Conservation (phyloP, 371 early-diverging fungal species). For the Paraphysoderma sedebokerense region DNA sequence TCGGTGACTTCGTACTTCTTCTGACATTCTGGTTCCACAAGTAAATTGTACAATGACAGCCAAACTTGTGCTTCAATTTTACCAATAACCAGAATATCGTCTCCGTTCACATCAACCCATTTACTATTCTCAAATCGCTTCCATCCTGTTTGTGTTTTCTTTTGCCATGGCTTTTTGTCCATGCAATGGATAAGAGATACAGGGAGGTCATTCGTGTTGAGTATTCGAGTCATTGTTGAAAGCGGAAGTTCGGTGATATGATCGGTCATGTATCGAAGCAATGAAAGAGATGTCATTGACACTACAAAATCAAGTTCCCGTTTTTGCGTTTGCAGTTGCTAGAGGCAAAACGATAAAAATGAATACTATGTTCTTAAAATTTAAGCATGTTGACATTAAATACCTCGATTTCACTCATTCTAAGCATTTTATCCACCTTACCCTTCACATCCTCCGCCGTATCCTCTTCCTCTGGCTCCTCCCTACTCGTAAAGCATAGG, state of each 20-base stretch:
- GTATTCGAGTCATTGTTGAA: constrained; percentile 9
- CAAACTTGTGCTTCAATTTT: constrained; percentile 27
- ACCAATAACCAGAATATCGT: constrained; percentile 11
- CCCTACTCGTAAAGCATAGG: not conserved
- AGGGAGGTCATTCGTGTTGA: constrained; percentile 12
- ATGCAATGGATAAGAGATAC: constrained; percentile 9
- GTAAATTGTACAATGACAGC: constrained; percentile 22
- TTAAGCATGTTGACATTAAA: too few species aligned
- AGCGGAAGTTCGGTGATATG: constrained; percentile 12
- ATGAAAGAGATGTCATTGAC: not conserved
- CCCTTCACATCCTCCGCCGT: too few species aligned
- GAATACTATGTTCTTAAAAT: too few species aligned
- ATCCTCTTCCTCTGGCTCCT: not conserved
- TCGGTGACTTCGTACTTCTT: constrained; percentile 14
- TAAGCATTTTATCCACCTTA: too few species aligned
- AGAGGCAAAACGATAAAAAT: not conserved
- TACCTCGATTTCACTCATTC: too few species aligned
- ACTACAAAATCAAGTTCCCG: not conserved
- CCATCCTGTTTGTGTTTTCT: not conserved
- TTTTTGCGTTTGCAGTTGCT: not conserved
- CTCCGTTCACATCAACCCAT: constrained; percentile 15
- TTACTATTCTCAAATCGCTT: constrained; percentile 12
- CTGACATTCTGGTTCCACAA: constrained; percentile 20
- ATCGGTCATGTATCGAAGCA: constrained; percentile 11
- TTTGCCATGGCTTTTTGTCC: constrained; percentile 19